These are phyloP conservation scores for Talaromyces sp. DNA, from an alignment of 2,329 filamentous ascomycete species.

Conservation along the genomic window DNA sequence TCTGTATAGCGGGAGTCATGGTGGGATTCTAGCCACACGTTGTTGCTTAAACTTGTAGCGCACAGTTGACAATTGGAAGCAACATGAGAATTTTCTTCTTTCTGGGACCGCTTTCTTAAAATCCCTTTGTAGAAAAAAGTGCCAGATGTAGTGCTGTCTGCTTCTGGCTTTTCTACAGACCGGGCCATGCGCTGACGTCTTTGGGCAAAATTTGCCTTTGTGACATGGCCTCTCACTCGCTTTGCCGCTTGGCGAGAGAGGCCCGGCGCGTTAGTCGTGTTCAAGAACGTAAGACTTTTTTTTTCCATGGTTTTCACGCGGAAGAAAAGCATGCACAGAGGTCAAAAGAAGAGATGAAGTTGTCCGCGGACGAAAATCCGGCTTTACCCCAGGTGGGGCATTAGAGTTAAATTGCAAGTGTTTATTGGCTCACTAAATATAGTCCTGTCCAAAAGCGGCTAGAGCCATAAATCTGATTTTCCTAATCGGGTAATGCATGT, in stretches of 20 bases:
- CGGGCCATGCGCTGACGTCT: not conserved
- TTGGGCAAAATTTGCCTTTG: slow-evolving; percentile 6
- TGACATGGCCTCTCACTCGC: slow-evolving; percentile 6
- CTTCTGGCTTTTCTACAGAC: not conserved
- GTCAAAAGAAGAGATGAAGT: not conserved
- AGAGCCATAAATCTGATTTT: not conserved
- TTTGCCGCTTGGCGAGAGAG: slow-evolving; percentile 2
- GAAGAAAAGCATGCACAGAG: not conserved
- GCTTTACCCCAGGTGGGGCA: not conserved
- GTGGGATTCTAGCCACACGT: not conserved
- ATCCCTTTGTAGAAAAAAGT: not conserved
- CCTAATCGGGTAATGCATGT: not conserved
- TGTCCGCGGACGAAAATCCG: not conserved
- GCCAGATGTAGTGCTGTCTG: not conserved
- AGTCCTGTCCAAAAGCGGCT: not conserved
- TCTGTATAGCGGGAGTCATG: not conserved
- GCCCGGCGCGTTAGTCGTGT: slow-evolving; percentile 3
- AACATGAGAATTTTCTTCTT: not conserved
- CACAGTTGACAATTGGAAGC: not conserved
- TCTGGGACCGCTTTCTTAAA: not conserved
- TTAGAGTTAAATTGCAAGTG: not conserved
- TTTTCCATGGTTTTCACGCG: not conserved
- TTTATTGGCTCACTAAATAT: not conserved
- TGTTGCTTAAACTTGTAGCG: not conserved
- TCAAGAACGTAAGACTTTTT: slow-evolving; percentile 1